A percentile compares a stretch with the other conserved stretches of the same genome.
These are phyloP conservation scores for Chlamydomonas sp. DNA, from an alignment of 139 green algal species.

Conservation along the genomic window DNA sequence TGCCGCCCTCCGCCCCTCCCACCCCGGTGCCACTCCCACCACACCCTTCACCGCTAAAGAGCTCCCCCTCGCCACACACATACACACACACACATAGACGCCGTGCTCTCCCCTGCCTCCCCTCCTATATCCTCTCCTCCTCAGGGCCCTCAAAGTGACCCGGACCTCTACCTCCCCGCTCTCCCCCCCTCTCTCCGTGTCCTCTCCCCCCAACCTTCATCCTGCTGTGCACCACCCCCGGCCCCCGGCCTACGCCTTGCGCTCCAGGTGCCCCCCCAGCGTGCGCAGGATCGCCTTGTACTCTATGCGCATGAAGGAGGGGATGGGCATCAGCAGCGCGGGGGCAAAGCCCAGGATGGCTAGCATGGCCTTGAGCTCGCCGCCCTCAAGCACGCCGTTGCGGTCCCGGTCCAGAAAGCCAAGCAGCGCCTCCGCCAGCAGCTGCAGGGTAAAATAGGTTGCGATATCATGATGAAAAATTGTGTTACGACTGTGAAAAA, in stretches of 20 bases:
- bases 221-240: neutral
- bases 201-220: neutral
- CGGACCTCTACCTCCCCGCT: no score
- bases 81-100: no score
- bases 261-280: neutral
- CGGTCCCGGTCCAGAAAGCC: constrained; percentile 31
- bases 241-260: neutral
- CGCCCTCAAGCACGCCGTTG: constrained; percentile 35
- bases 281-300: constrained; percentile 10
- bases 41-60: no score
- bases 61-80: no score
- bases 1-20: no score
- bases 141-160: no score
- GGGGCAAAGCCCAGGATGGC: constrained; percentile 25
- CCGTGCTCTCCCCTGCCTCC: no score
- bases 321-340: constrained; percentile 30
- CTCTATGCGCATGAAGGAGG: constrained; percentile 12
- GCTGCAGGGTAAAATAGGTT: neutral
- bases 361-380: constrained; percentile 28
- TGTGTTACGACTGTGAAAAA: no score
- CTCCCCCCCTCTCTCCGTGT: no score
- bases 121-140: no score
- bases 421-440: constrained; percentile 28
- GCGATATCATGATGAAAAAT: no score
- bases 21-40: no score